Evolutionary conservation across 2,329 filamentous ascomycete species (phyloP).

Genomic region (Xylariaceae sp.): DNA sequence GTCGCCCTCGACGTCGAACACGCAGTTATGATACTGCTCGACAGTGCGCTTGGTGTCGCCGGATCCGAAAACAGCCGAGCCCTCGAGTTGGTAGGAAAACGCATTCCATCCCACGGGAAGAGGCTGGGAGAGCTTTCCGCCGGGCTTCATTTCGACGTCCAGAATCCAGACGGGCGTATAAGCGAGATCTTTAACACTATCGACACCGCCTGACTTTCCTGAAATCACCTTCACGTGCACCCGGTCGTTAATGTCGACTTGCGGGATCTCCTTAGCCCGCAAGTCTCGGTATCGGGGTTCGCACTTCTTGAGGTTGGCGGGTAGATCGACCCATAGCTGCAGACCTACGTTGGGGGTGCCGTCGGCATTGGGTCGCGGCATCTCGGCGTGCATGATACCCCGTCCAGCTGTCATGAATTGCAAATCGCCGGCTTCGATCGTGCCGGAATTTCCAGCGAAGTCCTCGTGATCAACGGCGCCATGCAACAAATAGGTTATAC

Average conservation of each 20-base stretch:
- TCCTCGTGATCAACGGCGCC: slow-evolving; percentile 51
- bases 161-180: slow-evolving; percentile 98
- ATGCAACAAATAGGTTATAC: slow-evolving; percentile 63
- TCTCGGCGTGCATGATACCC: slow-evolving; percentile 93
- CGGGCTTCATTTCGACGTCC: slow-evolving; percentile 75
- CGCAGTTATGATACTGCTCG: slow-evolving; percentile 77
- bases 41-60: slow-evolving; percentile 51
- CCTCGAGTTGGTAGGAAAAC: slow-evolving; percentile 81
- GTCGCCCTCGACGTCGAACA: slow-evolving; percentile 79
- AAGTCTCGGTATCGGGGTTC: slow-evolving; percentile 92
- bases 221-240: slow-evolving; percentile 88
- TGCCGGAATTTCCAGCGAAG: slow-evolving; percentile 55
- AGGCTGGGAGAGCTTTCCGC: slow-evolving; percentile 69
- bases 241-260: slow-evolving; percentile 64
- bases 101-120: slow-evolving; percentile 82
- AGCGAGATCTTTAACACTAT: slow-evolving; percentile 82
- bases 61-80: slow-evolving; percentile 60
- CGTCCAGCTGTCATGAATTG: slow-evolving; percentile 97
- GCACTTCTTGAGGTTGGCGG: slow-evolving; percentile 74
- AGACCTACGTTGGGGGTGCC: slow-evolving; percentile 77
- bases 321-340: slow-evolving; percentile 94
- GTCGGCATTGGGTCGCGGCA: slow-evolving; percentile 76
- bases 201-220: slow-evolving; percentile 76
- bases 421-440: slow-evolving; percentile 79
- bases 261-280: slow-evolving; percentile 71